Conservation (phyloP, 805 yeast genomes). For the Helenozyma rhizophorensis region DNA sequence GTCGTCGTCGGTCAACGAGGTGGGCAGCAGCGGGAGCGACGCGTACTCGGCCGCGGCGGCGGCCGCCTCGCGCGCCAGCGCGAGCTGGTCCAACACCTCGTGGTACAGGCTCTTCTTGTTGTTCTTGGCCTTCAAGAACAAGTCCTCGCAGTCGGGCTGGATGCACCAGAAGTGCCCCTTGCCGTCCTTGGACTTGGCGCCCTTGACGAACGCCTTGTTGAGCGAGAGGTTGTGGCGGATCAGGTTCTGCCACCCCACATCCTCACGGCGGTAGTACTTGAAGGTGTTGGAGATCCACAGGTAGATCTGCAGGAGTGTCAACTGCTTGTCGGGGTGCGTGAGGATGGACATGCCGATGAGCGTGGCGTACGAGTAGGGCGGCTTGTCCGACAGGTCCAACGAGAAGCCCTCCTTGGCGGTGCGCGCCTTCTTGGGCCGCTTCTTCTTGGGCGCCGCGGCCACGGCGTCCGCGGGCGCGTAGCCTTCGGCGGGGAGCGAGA, state of each 20-base stretch:
- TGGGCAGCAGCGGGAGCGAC: slow-evolving; percentile 15
- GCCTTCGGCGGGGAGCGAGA: slow-evolving; percentile 1
- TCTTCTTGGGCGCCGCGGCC: slow-evolving; percentile 10
- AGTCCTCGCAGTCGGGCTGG: slow-evolving; percentile 75
- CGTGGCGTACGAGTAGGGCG: slow-evolving; percentile 92
- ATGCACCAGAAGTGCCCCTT: slow-evolving; percentile 94
- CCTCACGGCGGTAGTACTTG: slow-evolving; percentile 74
- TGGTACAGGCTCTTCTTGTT: slow-evolving; percentile 42
- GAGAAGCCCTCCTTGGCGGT: slow-evolving; percentile 35
- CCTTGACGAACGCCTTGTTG: slow-evolving; percentile 88
- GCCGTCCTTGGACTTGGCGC: slow-evolving; percentile 86
- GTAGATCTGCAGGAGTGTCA: slow-evolving; percentile 65
- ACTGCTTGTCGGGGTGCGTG: slow-evolving; percentile 55
- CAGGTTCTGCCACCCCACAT: slow-evolving; percentile 96
- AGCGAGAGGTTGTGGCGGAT: slow-evolving; percentile 90
- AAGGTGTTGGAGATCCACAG: slow-evolving; percentile 88
- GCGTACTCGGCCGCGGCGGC: slow-evolving; percentile 1
- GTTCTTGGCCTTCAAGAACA: slow-evolving; percentile 64
- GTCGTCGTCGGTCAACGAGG: slow-evolving; percentile 10
- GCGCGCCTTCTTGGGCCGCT: slow-evolving; percentile 26
- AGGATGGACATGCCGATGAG: slow-evolving; percentile 90
- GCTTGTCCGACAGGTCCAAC: slow-evolving; percentile 63
- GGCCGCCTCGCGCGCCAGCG: slow-evolving; percentile 5
- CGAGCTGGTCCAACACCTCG: slow-evolving; percentile 41
- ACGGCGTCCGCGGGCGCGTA: slow-evolving; percentile 4